These are phyloP conservation scores for Pseudogymnoascus sp. DNA, from an alignment of 2,329 filamentous ascomycete genomes.

Conservation along the genomic window DNA sequence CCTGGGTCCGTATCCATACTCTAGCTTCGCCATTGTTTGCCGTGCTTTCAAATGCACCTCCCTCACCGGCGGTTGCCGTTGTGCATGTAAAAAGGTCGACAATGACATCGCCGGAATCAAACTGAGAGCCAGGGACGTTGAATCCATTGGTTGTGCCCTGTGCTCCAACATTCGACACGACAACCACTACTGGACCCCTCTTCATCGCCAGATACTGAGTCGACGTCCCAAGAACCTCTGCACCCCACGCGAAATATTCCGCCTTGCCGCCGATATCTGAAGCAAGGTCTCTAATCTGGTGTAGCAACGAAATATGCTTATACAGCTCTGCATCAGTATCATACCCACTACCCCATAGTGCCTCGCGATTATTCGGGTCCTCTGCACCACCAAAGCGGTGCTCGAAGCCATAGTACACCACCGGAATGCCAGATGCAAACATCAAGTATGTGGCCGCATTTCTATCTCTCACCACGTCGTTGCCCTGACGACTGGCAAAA, in stretches of 20 bases:
- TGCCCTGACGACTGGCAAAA: slow-evolving; percentile 26
- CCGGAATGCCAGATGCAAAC: slow-evolving; percentile 41
- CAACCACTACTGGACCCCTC: not conserved
- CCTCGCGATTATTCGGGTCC: slow-evolving; percentile 36
- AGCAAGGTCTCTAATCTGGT: not conserved
- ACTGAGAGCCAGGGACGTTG: not conserved
- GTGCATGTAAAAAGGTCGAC: not conserved
- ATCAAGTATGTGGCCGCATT: slow-evolving; percentile 41
- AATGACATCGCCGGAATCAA: not conserved
- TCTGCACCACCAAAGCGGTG: slow-evolving; percentile 35
- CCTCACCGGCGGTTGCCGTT: not conserved
- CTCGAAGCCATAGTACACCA: slow-evolving; percentile 44
- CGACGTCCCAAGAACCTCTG: not conserved
- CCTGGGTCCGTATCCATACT: slow-evolving; percentile 1
- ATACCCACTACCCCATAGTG: slow-evolving; percentile 35
- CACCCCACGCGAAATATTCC: not conserved
- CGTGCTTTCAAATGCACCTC: not conserved
- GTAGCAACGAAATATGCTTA: slow-evolving; percentile 25
- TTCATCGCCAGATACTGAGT: slow-evolving; percentile 1
- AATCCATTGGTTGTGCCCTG: not conserved
- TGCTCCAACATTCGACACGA: not conserved
- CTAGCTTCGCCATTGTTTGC: not conserved
- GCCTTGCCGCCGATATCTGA: not conserved
- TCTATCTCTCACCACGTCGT: slow-evolving; percentile 28
- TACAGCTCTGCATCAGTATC: slow-evolving; percentile 33